Evolutionary conservation across 768 basidiomycete genomes (phyloP), one percentile per base, ranked within the genome.

Genomic region (Amanita rubescens): DNA sequence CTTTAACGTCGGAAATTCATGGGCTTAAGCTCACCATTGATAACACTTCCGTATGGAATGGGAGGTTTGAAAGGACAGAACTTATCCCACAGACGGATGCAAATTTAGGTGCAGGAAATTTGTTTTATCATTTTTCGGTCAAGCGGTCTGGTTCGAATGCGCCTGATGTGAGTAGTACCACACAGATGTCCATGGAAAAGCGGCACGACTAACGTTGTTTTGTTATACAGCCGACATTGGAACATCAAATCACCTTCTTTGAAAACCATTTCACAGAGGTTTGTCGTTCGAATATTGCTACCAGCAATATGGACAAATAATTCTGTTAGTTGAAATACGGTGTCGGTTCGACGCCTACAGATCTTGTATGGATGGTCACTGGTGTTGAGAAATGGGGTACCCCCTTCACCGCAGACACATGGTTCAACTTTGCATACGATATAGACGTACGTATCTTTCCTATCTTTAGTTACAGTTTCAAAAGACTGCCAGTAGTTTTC

Each of bases 401-500:
- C 1, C 69, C 76, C 1, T 78, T 78, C 66, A 70, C 67, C 14
- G 68, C 81, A 5, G 76, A 72, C 34, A 74, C 72, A 45, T 84
- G 80, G 80, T 80, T 74, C 68, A 83, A 83, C 71, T 82, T 84
- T 58, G 81, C 80, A 27, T 83, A 83, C 58, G 81, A 83, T 56
- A 82, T 82, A 60, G 68, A 83, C 60, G 79, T 78, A 49, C 54
- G 78, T 69, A 35, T 14, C 22, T 55, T 15, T 32, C n/a, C 32
- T 48, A 33, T 5, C 34, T 39, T 15, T 30, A 30, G 14, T 19
- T 12, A 22, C 14, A 11, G 20, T 14, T 41, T 33, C n/a, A n/a
- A n/a, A n/a, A n/a, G 22, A 39, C n/a, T 32, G 3, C 25, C 44
- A 10, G 24, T 45, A 82, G 77, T 83, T 84, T 68, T 70, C 69